Conservation (phyloP, 176 grass and related monocot genomes). For the Hordeum vulgare region MorexV3_pseudomolecules_assembly NC_058524.1:18967760-18968259, state of each 20-base stretch:
- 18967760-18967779: background rate
- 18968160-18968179: constrained; percentile 67
- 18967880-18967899: background rate
- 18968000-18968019: background rate
- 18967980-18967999: background rate
- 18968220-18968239: background rate
- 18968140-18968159: constrained; percentile 65
- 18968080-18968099: constrained; percentile 73
- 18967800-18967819: no score
- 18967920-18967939: background rate
- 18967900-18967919: background rate
- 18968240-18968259: no score
- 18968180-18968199: constrained; percentile 57
- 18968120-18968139: constrained; percentile 90
- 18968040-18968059: background rate
- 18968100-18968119: constrained; percentile 85
- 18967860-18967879: background rate
- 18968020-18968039: background rate
- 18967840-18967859: background rate
- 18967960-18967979: background rate
- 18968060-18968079: constrained; percentile 1
- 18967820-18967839: no score
- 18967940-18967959: background rate
- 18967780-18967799: no score
- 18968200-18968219: background rate